Evolutionary conservation across 2,329 filamentous ascomycete genomes (phyloP).

Genomic region (Thielaviopsis populi): DNA sequence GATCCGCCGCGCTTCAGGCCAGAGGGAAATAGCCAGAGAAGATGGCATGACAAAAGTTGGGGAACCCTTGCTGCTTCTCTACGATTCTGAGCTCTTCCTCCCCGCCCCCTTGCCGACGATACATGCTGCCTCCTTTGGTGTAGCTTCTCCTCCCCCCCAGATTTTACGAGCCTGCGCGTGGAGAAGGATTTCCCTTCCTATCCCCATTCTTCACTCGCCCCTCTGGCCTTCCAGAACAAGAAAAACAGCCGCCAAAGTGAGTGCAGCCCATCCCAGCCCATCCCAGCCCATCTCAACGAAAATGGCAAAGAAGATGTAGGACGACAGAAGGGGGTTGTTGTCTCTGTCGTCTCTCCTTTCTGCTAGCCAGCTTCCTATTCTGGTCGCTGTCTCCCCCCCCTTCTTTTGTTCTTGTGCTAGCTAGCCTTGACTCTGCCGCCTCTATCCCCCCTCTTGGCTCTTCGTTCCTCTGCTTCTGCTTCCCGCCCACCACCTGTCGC

Average conservation of each 20-base stretch:
- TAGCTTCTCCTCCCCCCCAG: background rate
- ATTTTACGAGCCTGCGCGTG: background rate
- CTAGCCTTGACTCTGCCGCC: background rate
- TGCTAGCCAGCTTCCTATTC: background rate
- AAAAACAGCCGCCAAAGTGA: background rate
- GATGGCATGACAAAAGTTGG: background rate
- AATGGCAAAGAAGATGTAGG: background rate
- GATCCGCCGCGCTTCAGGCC: background rate
- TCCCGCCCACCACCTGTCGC: background rate
- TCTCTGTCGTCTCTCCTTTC: background rate
- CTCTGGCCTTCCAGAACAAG: background rate
- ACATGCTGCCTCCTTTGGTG: background rate
- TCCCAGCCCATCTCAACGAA: background rate
- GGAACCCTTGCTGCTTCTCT: slow-evolving; percentile 3
- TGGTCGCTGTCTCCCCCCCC: background rate
- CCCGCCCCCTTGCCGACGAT: background rate
- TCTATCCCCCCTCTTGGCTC: background rate
- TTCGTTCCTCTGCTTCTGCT: background rate
- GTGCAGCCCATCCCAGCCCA: background rate
- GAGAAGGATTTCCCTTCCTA: background rate
- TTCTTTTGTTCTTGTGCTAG: background rate
- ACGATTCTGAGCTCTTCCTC: no score
- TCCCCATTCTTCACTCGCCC: background rate
- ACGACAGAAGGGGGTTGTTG: background rate
- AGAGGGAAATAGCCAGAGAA: background rate